phyloP scores from a whole-genome alignment of 2,329 filamentous ascomycete species.

The Penicillium nordicum region DNA sequence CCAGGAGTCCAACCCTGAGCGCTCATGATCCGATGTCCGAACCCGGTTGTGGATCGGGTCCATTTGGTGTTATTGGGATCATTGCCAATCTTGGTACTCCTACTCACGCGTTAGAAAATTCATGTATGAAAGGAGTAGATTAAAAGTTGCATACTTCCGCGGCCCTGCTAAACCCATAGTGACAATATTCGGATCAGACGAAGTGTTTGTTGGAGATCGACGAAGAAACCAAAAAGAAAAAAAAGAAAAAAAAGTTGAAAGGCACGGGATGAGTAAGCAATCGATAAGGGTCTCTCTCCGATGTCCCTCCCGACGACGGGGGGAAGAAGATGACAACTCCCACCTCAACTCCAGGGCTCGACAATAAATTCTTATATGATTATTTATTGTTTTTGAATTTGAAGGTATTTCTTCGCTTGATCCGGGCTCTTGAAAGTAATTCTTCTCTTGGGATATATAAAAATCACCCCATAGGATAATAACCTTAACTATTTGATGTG shows the following conservation, averaged over 20 bases:
- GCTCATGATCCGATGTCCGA: constrained; percentile 85
- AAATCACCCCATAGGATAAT: constrained; percentile 1
- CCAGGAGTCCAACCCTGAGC: constrained; percentile 90
- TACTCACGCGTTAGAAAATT: constrained; percentile 27
- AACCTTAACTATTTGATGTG: not conserved
- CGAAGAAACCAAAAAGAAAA: constrained; percentile 1
- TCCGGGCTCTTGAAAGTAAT: not conserved
- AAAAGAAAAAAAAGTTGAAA: constrained; percentile 9
- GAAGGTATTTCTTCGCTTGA: not conserved
- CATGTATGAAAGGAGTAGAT: not conserved
- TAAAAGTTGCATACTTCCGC: constrained; percentile 56
- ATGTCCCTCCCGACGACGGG: not conserved
- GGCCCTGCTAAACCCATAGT: constrained; percentile 67
- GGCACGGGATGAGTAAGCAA: constrained; percentile 16
- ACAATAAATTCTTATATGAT: not conserved
- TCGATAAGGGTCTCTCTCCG: constrained; percentile 18
- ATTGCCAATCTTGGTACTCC: constrained; percentile 69
- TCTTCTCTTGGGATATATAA: not conserved
- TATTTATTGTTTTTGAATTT: not conserved
- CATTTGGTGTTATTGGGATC: constrained; percentile 97
- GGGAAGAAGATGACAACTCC: not conserved
- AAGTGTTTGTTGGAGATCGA: constrained; percentile 2
- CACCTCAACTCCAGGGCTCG: not conserved
- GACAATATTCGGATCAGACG: not conserved
- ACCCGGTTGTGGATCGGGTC: constrained; percentile 75